These are phyloP conservation scores for Cercophora scortea DNA, from an alignment of 495 filamentous ascomycete species.

Conservation along the genomic window DNA sequence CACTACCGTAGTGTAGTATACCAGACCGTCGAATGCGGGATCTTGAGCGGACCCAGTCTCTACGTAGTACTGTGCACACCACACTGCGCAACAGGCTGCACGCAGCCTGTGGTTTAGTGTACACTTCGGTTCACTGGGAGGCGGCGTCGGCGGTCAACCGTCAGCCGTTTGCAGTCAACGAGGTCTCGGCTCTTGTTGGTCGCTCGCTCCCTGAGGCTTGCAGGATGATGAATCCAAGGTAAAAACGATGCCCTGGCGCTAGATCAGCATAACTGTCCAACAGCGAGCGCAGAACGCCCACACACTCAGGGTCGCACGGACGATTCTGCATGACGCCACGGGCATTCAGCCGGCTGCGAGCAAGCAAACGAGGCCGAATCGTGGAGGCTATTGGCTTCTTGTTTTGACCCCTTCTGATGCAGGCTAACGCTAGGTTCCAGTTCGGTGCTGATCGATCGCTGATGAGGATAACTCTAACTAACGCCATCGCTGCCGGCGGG, in stretches of 20 bases:
- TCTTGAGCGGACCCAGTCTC: too few relatives aligned
- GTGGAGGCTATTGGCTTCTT: too few relatives aligned
- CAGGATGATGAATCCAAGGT: constrained; percentile 6
- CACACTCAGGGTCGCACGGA: constrained; percentile 16
- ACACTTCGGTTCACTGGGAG: too few relatives aligned
- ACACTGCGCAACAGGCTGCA: too few relatives aligned
- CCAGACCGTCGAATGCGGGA: too few relatives aligned
- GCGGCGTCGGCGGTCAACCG: neutral
- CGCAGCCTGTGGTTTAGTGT: too few relatives aligned
- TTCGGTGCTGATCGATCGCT: neutral
- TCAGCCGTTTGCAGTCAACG: neutral
- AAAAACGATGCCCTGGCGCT: constrained; percentile 8
- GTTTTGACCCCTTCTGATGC: neutral
- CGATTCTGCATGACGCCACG: constrained; percentile 19
- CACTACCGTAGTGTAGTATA: too few relatives aligned
- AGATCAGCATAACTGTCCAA: constrained; percentile 11
- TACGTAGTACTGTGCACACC: too few relatives aligned
- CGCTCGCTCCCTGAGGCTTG: constrained; percentile 12
- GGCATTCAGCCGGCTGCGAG: constrained; percentile 17
- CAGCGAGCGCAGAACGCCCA: constrained; percentile 12
- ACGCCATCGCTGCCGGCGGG: neutral
- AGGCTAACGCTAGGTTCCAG: neutral
- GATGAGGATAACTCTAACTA: neutral
- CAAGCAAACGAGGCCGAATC: neutral
- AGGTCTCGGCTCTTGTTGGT: neutral